Conservation (phyloP, 1,284 basidiomycete genomes). For the Cryptococcus depauperatus region DNA sequence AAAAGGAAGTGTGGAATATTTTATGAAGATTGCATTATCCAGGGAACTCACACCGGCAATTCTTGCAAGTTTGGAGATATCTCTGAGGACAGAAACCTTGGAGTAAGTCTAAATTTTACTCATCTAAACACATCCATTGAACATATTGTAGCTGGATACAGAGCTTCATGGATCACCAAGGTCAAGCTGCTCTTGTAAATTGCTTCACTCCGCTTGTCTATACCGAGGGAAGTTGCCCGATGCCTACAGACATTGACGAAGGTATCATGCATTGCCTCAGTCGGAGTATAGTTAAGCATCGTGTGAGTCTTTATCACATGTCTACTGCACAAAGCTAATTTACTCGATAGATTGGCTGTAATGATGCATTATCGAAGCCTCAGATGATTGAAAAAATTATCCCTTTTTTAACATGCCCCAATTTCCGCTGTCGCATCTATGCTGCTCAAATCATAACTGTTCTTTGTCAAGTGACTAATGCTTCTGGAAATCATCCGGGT, state of each 20-base stretch:
- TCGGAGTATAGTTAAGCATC: not conserved
- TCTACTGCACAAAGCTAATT: too few species aligned
- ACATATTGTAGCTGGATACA: constrained; percentile 52
- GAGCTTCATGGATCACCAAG: constrained; percentile 68
- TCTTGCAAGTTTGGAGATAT: constrained; percentile 29
- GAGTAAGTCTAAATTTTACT: constrained; percentile 60
- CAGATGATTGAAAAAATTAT: constrained; percentile 73
- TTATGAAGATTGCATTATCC: constrained; percentile 33
- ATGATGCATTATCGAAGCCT: constrained; percentile 69
- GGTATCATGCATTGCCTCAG: not conserved
- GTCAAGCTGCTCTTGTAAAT: constrained; percentile 76
- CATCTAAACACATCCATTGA: too few species aligned
- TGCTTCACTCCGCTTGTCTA: constrained; percentile 50
- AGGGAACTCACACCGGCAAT: constrained; percentile 30
- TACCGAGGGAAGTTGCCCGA: not conserved
- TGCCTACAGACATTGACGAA: constrained; percentile 1
- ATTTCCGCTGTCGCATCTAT: constrained; percentile 70
- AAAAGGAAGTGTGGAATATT: constrained; percentile 66
- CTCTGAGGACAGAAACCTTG: constrained; percentile 66
- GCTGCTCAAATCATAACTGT: constrained; percentile 64
- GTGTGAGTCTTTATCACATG: constrained; percentile 20
- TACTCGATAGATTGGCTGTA: constrained; percentile 56
- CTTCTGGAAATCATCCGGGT: constrained; percentile 25
- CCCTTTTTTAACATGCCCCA: constrained; percentile 73
- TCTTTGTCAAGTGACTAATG: constrained; percentile 46